Evolutionary conservation across 352 stramenopile genomes (phyloP).

Genomic region (Plasmopara viticola): DNA sequence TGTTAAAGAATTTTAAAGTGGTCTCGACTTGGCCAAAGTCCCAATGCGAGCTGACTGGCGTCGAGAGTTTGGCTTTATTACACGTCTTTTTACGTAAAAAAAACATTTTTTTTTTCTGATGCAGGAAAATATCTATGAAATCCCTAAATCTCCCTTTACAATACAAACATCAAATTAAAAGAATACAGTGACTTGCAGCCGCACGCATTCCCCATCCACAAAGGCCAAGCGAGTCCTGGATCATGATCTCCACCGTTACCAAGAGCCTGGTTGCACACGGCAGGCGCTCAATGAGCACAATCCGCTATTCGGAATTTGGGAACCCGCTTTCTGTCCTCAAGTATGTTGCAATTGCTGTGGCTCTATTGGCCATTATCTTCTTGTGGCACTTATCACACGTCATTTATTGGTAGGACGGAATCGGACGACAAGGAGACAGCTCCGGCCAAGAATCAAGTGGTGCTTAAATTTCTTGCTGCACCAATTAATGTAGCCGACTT

Average conservation of each 20-base stretch:
- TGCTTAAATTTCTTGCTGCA: constrained; percentile 84
- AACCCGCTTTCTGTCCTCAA: constrained; percentile 61
- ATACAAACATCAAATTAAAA: constrained; percentile 1
- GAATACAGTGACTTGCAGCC: constrained; percentile 13
- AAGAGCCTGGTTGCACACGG: constrained; percentile 43
- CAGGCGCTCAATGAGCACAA: constrained; percentile 63
- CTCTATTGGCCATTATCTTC: neutral
- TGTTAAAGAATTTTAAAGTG: neutral
- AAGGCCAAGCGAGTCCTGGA: constrained; percentile 1
- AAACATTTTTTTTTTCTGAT: neutral
- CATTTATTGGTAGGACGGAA: constrained; percentile 39
- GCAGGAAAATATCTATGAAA: neutral
- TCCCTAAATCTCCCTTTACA: neutral
- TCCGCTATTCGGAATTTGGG: constrained; percentile 70
- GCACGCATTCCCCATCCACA: neutral
- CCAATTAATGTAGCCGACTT: constrained; percentile 87
- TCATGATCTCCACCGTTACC: constrained; percentile 55
- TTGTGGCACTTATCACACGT: constrained; percentile 1
- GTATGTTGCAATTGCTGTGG: constrained; percentile 16
- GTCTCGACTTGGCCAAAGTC: neutral
- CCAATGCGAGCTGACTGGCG: constrained; percentile 5
- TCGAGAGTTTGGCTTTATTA: constrained; percentile 11
- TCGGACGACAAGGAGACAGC: constrained; percentile 52
- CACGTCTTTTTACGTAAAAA: constrained; percentile 10
- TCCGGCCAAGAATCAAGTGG: constrained; percentile 56